Base-by-base conservation (phyloP, 805 yeast species). In the Jamesozyma gamospora region DNA sequence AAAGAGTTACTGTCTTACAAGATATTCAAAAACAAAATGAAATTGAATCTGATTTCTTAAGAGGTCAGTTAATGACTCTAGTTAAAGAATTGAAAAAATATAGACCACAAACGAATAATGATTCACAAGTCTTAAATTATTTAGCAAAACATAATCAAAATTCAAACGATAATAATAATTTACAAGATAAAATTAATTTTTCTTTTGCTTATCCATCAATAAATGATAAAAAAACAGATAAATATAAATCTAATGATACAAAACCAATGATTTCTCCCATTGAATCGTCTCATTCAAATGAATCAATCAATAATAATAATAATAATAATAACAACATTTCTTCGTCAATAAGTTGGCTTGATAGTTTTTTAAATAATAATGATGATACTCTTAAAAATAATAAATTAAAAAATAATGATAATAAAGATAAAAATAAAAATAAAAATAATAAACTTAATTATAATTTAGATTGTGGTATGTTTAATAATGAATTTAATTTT, bases 41-140 rank as follows among this genome's bases (percentile, higher is more conserved):
- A 27, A 73, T 84, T 16, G 95, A 90, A 57, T 71, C 80, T 30
- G 82, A 82, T 50, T 73, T 82, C 40, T 65, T 88, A 48, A 72
- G 82, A 54, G 70, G 79, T 28, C 95, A 88, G 60, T 85, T 90
- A 25, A 77, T 76, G 39, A 70, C 80, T 43, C 69, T 90, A 34
- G 77, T 84, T 66, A 62, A 64, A 16, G 95, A 88, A 64, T 70
- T 88, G 44, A 62, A 74, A 16, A 72, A 74, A 48, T 79, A 74
- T 57, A 68, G 82, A 39, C 70, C 69, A 19, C 53, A 56, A 6
- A 44, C 51, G 2, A 51, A 52, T 29, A 54, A 52, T 21, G 59
- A 59, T 30, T 60, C 63, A 2, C 46, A 50, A 37, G 51, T 56
- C 11, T 45, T 52, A 28, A 42, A 48, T 14, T 48, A 53, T 40